Conservation (phyloP, 169 alveolate genomes). For the Plasmodium adleri region DNA sequence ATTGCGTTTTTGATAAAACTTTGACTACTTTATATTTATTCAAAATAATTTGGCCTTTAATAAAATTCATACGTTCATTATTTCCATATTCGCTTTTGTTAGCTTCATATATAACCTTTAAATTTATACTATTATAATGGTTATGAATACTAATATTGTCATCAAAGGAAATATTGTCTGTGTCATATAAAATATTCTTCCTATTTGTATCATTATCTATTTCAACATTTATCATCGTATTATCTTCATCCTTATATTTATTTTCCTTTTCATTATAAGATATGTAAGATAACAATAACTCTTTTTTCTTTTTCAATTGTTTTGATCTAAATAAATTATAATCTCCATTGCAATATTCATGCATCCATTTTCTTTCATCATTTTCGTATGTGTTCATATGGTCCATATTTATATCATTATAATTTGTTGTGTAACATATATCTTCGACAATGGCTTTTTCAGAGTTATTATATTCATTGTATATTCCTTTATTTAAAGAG, state of each 20-base stretch:
- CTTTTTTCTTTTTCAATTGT: conserved; percentile 49
- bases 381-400: conserved; percentile 30
- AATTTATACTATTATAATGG: conserved; percentile 88
- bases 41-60: conserved; percentile 89
- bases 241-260: conserved; percentile 4
- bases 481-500: conserved; percentile 13
- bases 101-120: conserved; percentile 92
- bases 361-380: conserved; percentile 64
- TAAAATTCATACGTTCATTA: conserved; percentile 91
- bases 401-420: conserved; percentile 11
- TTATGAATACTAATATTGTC: conserved; percentile 28
- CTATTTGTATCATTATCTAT: background rate
- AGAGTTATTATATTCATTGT: background rate
- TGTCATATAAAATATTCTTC: background rate
- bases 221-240: background rate
- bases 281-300: conserved; percentile 1
- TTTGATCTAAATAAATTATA: conserved; percentile 67
- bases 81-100: conserved; percentile 93
- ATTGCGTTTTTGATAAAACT: conserved; percentile 91
- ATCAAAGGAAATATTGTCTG: background rate
- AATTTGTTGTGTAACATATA: conserved; percentile 1
- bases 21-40: conserved; percentile 91
- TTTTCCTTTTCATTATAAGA: background rate
- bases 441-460: conserved; percentile 8
- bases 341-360: conserved; percentile 71